Evolutionary conservation across 345 rosid genomes (phyloP), one percentile per base, ranked within the genome.

Genomic region (Salix suchowensis): DNA sequence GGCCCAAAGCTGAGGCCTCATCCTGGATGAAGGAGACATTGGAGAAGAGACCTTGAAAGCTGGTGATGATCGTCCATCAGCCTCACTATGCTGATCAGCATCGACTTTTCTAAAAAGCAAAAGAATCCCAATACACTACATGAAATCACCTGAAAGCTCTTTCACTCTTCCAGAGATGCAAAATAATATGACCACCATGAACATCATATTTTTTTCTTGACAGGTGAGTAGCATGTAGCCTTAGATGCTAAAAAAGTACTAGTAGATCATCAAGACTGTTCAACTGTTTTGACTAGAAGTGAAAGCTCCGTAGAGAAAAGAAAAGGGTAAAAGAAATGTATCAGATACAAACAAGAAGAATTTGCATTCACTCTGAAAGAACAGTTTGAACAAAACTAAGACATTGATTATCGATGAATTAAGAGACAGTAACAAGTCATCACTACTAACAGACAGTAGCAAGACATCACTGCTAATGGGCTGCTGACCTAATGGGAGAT

Each of bases 1-100:
- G 75, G 94, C 89, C 84, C 88, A 90, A 78, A 89, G 68, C 36
- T 82, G 92, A 84, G 97, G 92, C 77, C 86, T 87, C 78, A 77
- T 70, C 4, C 40, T 64, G 24, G 91, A 73, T 70, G 87, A 77
- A 55, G 91, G 84, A 64, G 83, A 81, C 76, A 65, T 85, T 28
- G 92, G 90, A 83, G 92, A 80, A 72, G 83, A 52, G 76, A 74
- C 74, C 73, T 74, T 82, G 64, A 80, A 77, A 78, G 81, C 69
- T 70, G 90, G 69, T 39, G 80, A 61, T 36, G 80, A 75, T 77
- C 74, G 80, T 79, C 71, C 86, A 65, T 68, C 79, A 76, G 65
- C 72, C 85, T 83, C 86, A 74, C 73, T 72, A 77, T 82, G 84
- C 77, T 79, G 83, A 80, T 88, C 87, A 67, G 75, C 48, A 76